Percentiles rank a stretch among this genome's conserved stretches.
Evolutionary conservation across 768 basidiomycete genomes (phyloP).

Genomic region (Rhizopogon rudus): DNA sequence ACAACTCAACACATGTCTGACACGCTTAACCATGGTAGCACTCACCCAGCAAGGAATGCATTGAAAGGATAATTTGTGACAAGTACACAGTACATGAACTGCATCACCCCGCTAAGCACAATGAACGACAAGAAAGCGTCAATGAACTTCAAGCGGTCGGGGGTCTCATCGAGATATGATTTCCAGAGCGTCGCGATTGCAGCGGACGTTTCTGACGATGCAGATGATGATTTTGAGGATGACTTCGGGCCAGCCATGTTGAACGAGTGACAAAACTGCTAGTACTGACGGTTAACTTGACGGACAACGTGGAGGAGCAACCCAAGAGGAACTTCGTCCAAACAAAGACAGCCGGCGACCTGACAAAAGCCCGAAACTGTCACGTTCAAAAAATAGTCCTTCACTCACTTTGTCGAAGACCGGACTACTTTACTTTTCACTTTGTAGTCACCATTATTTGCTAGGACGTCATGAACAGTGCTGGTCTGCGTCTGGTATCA

Average conservation of each 20-base stretch:
- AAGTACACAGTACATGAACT: constrained; percentile 89
- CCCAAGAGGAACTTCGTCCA: constrained; percentile 8
- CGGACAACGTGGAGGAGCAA: constrained; percentile 20
- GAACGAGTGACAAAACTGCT: constrained; percentile 1
- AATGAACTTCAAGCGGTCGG: constrained; percentile 87
- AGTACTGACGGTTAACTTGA: not conserved
- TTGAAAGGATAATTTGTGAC: constrained; percentile 96
- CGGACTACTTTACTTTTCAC: not conserved
- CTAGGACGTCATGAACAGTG: constrained; percentile 15
- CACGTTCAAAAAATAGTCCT: constrained; percentile 8
- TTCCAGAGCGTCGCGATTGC: constrained; percentile 61
- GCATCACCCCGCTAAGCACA: constrained; percentile 83
- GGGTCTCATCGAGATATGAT: constrained; percentile 73
- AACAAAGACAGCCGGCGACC: constrained; percentile 8
- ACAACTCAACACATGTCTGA: not conserved
- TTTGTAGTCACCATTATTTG: not conserved
- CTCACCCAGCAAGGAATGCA: constrained; percentile 93
- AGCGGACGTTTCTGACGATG: constrained; percentile 14
- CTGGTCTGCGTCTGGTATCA: constrained; percentile 17
- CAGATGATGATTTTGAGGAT: constrained; percentile 12
- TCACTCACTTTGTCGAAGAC: not conserved
- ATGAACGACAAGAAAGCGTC: constrained; percentile 91
- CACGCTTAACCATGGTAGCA: not conserved
- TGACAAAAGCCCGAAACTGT: constrained; percentile 12
- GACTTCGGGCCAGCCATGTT: constrained; percentile 37